Base-by-base conservation (phyloP, 805 yeast species). In the Komagataella mondaviorum region DNA sequence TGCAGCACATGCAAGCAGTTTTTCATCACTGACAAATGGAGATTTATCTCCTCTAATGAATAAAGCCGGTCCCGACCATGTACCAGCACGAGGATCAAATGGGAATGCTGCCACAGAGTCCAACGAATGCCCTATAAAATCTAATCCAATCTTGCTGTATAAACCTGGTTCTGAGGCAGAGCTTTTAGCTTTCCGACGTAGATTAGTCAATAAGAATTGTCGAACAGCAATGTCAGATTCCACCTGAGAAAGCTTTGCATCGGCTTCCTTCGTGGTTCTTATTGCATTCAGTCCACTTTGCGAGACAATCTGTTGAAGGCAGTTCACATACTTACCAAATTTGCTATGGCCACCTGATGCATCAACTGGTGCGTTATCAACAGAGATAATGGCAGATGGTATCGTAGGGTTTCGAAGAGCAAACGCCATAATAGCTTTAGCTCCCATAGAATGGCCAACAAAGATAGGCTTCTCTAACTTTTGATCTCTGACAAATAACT, bases 391-490 rank as follows among this genome's bases (percentile, higher is more conserved):
- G 67, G 81, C 72, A 12, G 77, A 71, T 5, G 82, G 80, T 8
- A 81, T 57, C 0, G 77, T 75, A 0, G 90, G 91, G 20, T 76
- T 71, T 49, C 88, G 71, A 53, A 93, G 68, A 0, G 88, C 83
- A 4, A 85, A 71, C 0, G 93, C 89, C 97, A 91, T 90, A 5
- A 84, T 96, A 0, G 91, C 77, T 60, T 91, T 90, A 4, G 96
- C 99, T 6, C 99, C 99, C 93, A 87, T 84, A 0, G 91, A 84
- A 62, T 85, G 93, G 0, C 95, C 95, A 16, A 85, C 68, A 17
- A 85, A 53, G n/a, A 85, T 77, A 0, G 87, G 84, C 49, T 75
- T 72, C 10, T 62, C 57, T 47, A 73, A 57, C 2, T 64, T 56
- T 6, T 73, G 70, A 3, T 76, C 77, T 1, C 61, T 59, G 8